phyloP scores from a whole-genome alignment of 192 early-diverging fungal species.

The Coemansia sp. region DNA sequence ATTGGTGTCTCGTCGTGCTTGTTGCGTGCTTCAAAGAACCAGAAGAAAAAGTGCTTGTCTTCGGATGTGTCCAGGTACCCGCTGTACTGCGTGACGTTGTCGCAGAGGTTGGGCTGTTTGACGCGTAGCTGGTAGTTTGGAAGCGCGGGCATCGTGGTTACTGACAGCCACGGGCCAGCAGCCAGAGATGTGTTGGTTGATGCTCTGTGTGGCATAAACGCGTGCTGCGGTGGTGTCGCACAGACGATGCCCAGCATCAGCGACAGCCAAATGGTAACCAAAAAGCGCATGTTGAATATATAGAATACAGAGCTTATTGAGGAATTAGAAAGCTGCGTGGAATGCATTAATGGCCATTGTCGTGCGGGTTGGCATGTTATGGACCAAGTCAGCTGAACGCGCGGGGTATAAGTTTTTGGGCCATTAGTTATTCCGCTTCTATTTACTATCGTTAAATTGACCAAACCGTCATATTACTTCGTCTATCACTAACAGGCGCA shows the following conservation, averaged over 20 bases:
- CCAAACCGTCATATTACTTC: no score
- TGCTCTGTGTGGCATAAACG: background rate
- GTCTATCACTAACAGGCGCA: no score
- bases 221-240: background rate
- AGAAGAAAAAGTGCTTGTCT: slow-evolving; percentile 84
- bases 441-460: no score
- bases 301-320: no score
- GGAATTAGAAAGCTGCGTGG: no score
- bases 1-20: slow-evolving; percentile 63
- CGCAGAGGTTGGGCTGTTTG: slow-evolving; percentile 67
- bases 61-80: slow-evolving; percentile 66
- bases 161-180: background rate
- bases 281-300: no score
- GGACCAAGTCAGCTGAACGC: no score
- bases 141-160: background rate
- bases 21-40: slow-evolving; percentile 91
- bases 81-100: slow-evolving; percentile 84
- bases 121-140: slow-evolving; percentile 16
- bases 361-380: no score
- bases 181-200: background rate
- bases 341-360: no score
- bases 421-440: no score
- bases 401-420: no score
- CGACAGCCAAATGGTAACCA: background rate
- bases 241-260: background rate